phyloP scores from a whole-genome alignment of 495 filamentous ascomycete genomes.

The Opeltia flavorubescens region DNA sequence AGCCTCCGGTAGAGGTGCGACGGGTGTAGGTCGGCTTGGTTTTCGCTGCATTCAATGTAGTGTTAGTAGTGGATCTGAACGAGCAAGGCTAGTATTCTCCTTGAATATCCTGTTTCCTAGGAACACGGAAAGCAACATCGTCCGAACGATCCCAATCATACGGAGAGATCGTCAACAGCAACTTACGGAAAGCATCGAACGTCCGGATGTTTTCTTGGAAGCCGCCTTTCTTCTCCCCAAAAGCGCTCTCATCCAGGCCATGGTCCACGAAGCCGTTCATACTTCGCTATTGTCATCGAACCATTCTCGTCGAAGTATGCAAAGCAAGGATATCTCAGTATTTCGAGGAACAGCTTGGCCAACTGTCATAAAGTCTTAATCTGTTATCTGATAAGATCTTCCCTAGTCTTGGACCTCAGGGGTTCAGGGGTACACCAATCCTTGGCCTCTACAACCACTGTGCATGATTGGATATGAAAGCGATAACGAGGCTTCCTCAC shows the following conservation, averaged over 20 bases:
- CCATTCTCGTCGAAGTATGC: conserved; percentile 7
- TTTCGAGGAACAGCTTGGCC: not conserved
- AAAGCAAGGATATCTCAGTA: not conserved
- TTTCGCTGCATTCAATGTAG: conserved; percentile 49
- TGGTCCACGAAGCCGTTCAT: conserved; percentile 64
- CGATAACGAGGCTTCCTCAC: too few relatives aligned
- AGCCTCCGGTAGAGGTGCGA: conserved; percentile 67
- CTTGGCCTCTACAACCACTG: too few relatives aligned
- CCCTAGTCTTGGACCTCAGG: not conserved
- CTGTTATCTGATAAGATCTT: not conserved
- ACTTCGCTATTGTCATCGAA: conserved; percentile 12
- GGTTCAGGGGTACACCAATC: too few relatives aligned
- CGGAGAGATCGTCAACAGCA: conserved; percentile 1
- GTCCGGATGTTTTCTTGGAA: conserved; percentile 52
- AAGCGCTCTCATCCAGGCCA: conserved; percentile 60
- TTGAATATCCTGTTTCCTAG: too few relatives aligned
- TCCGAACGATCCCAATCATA: not conserved
- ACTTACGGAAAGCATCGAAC: conserved; percentile 96
- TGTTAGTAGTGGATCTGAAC: not conserved
- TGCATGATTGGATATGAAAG: too few relatives aligned
- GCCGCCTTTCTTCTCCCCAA: conserved; percentile 50
- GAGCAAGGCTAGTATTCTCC: not conserved
- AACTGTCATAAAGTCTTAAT: not conserved
- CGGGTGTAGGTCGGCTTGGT: conserved; percentile 85
- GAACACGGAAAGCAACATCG: too few relatives aligned